Percentiles rank a stretch among this genome's conserved stretches.
phyloP scores from a whole-genome alignment of 495 filamentous ascomycete species.

The Tetracladium setigerum region DNA sequence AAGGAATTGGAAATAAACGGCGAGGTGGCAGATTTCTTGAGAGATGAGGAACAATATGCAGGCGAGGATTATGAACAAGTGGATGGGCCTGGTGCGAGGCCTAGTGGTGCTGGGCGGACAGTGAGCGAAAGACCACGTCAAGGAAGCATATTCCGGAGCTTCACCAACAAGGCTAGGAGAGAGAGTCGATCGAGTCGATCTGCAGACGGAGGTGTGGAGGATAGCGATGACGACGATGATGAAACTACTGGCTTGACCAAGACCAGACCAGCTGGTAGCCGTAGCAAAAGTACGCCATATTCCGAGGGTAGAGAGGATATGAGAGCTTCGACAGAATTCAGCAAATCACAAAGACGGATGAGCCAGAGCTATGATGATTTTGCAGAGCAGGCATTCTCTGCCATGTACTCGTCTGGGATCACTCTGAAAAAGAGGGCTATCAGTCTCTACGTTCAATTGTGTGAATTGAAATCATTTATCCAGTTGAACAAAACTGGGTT shows the following conservation, averaged over 20 bases:
- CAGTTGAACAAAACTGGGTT: slow-evolving; percentile 97
- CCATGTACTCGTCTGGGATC: slow-evolving; percentile 71
- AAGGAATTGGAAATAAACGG: slow-evolving; percentile 82
- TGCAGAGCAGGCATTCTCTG: slow-evolving; percentile 59
- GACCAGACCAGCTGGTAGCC: slow-evolving; percentile 17
- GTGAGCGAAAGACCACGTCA: slow-evolving; percentile 14
- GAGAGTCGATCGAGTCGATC: slow-evolving; percentile 35
- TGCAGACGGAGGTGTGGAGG: slow-evolving; percentile 39
- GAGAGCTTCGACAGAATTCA: slow-evolving; percentile 45
- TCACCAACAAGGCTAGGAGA: slow-evolving; percentile 20
- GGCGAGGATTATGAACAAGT: slow-evolving; percentile 52
- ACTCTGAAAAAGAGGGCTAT: slow-evolving; percentile 86
- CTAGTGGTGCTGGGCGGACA: slow-evolving; percentile 23
- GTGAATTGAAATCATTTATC: slow-evolving; percentile 90
- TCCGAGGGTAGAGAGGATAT: slow-evolving; percentile 44
- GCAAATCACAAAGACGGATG: slow-evolving; percentile 32
- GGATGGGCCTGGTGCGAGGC: slow-evolving; percentile 38
- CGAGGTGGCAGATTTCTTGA: slow-evolving; percentile 68
- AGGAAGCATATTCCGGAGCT: slow-evolving; percentile 21
- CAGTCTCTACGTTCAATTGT: slow-evolving; percentile 84
- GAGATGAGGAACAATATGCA: slow-evolving; percentile 67
- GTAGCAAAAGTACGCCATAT: slow-evolving; percentile 30
- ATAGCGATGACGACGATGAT: slow-evolving; percentile 63
- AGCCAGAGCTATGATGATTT: slow-evolving; percentile 64
- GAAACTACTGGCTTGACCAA: slow-evolving; percentile 49